Percentiles rank a stretch among this genome's conserved stretches.
phyloP scores from a whole-genome alignment of 495 filamentous ascomycete genomes.

The Penicillium crystallinum region DNA sequence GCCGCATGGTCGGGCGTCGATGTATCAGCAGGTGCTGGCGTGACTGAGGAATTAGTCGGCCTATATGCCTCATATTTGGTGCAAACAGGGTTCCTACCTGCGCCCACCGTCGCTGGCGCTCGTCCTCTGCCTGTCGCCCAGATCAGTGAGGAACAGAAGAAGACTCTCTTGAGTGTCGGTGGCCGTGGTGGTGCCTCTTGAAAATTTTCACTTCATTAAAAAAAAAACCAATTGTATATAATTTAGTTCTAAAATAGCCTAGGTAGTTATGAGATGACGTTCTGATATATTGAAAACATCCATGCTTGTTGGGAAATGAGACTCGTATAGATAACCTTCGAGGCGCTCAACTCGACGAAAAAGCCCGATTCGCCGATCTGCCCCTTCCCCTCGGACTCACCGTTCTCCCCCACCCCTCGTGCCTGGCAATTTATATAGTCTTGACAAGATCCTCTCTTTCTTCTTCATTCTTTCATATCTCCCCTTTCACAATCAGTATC shows the following conservation, averaged over 20 bases:
- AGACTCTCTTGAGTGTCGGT: conserved; percentile 44
- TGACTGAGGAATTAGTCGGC: conserved; percentile 65
- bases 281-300: background rate
- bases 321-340: background rate
- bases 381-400: background rate
- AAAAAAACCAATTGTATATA: background rate
- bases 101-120: conserved; percentile 41
- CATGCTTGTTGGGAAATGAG: background rate
- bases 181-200: conserved; percentile 43
- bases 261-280: background rate
- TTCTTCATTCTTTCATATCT: background rate
- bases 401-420: background rate
- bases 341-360: background rate
- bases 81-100: conserved; percentile 65
- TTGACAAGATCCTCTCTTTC: background rate
- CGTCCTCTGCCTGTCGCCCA: conserved; percentile 41
- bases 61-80: conserved; percentile 69
- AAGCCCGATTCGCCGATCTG: conserved; percentile 1
- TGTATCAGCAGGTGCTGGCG: conserved; percentile 54
- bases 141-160: conserved; percentile 47
- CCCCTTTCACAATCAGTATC: background rate
- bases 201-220: background rate
- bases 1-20: conserved; percentile 60
- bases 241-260: background rate
- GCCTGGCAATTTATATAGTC: background rate